A percentile compares a stretch with the other conserved stretches of the same genome.
Evolutionary conservation across 2,329 filamentous ascomycete genomes (phyloP).

Genomic region (Pestalotiopsis sp.): DNA sequence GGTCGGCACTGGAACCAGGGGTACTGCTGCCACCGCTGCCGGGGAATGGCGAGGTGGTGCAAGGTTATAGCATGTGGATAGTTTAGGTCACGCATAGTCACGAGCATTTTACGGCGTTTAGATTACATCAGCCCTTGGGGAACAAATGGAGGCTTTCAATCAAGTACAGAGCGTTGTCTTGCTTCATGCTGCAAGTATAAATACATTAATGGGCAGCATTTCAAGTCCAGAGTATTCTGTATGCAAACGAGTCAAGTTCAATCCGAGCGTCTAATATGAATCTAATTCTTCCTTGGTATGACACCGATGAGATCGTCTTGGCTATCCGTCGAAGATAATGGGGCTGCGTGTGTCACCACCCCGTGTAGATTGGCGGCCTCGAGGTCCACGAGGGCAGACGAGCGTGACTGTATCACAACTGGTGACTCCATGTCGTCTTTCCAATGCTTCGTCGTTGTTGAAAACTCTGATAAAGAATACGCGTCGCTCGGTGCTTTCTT

Average conservation of each 20-base stretch:
- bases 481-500: not conserved
- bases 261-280: not conserved
- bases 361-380: not conserved
- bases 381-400: not conserved
- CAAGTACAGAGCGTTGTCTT: not conserved
- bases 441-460: conserved; percentile 2
- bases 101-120: not conserved
- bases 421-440: not conserved
- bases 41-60: conserved; percentile 6
- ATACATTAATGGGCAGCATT: not conserved
- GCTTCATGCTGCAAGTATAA: too few species aligned
- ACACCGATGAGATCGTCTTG: not conserved
- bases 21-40: not conserved
- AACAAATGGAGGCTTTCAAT: not conserved
- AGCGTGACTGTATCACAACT: not conserved
- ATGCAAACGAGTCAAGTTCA: not conserved
- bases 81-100: not conserved
- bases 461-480: not conserved
- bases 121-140: not conserved
- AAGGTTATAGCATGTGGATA: not conserved
- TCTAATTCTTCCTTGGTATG: not conserved
- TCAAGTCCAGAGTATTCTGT: not conserved
- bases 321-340: not conserved
- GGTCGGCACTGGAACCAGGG: conserved; percentile 7
- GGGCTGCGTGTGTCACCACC: not conserved